Evolutionary conservation across 306 rosid genomes (phyloP).

Genomic region (Castanea sativa): DNA sequence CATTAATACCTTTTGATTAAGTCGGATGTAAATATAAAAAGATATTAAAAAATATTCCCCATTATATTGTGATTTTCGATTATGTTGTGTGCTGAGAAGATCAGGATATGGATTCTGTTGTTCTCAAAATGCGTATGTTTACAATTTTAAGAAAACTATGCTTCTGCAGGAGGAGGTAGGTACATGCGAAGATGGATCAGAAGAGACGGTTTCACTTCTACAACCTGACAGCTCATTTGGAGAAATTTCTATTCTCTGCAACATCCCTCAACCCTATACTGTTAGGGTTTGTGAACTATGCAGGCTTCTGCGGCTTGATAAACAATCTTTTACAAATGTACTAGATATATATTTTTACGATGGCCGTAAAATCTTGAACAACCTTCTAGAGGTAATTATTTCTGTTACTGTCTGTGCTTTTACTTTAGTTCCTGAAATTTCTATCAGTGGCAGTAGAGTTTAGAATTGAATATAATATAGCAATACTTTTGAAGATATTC

Average conservation of each 20-base stretch:
- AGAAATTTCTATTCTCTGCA: constrained; percentile 86
- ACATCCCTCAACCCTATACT: constrained; percentile 89
- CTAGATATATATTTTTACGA: constrained; percentile 84
- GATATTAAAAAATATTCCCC: not conserved
- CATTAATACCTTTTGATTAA: constrained; percentile 7
- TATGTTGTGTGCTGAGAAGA: not conserved
- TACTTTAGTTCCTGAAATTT: constrained; percentile 4
- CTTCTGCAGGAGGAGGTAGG: constrained; percentile 76
- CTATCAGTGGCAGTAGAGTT: not conserved
- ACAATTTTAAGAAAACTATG: constrained; percentile 11
- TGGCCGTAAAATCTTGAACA: constrained; percentile 85
- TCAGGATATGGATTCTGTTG: not conserved
- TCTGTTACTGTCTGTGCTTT: not conserved
- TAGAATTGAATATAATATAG: constrained; percentile 8
- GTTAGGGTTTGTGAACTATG: constrained; percentile 86
- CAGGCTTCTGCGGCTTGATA: constrained; percentile 89
- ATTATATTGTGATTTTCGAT: constrained; percentile 1
- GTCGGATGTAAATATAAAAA: not conserved
- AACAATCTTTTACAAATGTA: constrained; percentile 80
- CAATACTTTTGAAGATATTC: not conserved
- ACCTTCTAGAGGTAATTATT: constrained; percentile 82
- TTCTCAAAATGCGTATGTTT: constrained; percentile 8
- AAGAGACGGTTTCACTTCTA: constrained; percentile 61
- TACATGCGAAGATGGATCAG: constrained; percentile 64
- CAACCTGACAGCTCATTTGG: constrained; percentile 70